These are phyloP conservation scores for Acrasis kona DNA, from an alignment of 78 protist species.

Conservation along the genomic window DNA sequence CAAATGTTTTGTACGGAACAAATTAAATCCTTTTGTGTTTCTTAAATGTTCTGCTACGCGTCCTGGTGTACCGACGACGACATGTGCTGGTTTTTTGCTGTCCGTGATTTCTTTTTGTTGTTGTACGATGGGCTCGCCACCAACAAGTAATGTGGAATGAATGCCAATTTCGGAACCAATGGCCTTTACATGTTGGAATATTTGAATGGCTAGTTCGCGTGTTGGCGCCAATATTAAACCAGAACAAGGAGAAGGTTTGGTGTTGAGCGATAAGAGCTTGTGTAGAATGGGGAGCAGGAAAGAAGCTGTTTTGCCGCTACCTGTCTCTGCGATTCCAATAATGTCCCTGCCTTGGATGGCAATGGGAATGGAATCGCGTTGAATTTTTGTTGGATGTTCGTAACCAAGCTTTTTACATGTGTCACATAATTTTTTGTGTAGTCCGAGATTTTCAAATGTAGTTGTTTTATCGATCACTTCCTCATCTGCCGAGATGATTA, in stretches of 20 bases:
- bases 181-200: slow-evolving; percentile 78
- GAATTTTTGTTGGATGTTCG: background rate
- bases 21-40: slow-evolving; percentile 86
- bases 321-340: background rate
- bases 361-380: background rate
- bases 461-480: background rate
- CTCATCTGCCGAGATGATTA: background rate
- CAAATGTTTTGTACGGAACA: slow-evolving; percentile 49
- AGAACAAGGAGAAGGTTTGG: background rate
- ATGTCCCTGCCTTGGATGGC: background rate
- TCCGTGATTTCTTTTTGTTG: slow-evolving; percentile 71
- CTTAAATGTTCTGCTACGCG: slow-evolving; percentile 80
- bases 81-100: slow-evolving; percentile 90
- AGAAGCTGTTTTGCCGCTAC: background rate
- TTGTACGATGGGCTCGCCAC: slow-evolving; percentile 39
- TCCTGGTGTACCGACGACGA: slow-evolving; percentile 96
- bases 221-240: background rate
- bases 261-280: background rate
- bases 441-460: background rate
- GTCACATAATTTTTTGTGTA: background rate
- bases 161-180: slow-evolving; percentile 83
- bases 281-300: background rate
- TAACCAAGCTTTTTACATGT: background rate
- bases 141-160: slow-evolving; percentile 54
- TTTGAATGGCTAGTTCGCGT: slow-evolving; percentile 51